Evolutionary conservation across 225 moss, liverwort and hornwort genomes (phyloP).

Genomic region (Marchantia polymorpha): DNA sequence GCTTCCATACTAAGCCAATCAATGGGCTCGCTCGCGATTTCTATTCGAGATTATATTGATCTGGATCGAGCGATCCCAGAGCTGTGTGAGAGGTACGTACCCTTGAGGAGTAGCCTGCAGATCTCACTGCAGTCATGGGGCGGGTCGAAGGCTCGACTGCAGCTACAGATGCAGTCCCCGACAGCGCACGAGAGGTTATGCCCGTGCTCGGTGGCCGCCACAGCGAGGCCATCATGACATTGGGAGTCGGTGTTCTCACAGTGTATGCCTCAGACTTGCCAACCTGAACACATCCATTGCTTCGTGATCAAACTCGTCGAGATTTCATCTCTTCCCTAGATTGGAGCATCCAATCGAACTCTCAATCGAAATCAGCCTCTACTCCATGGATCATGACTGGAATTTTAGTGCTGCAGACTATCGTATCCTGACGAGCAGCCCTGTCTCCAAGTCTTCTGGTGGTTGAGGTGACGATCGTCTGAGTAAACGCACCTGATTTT

Average conservation of each 20-base stretch:
- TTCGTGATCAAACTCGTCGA: too few species aligned
- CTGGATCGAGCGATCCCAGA: background rate
- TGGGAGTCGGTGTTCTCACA: conserved; percentile 42
- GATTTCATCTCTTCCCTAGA: background rate
- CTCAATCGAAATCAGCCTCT: too few species aligned
- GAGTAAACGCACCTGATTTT: conserved; percentile 46
- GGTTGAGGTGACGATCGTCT: background rate
- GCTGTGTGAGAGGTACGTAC: background rate
- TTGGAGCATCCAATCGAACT: too few species aligned
- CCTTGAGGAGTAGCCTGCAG: conserved; percentile 25
- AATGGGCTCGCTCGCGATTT: background rate
- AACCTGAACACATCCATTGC: conserved; percentile 22
- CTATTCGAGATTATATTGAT: background rate
- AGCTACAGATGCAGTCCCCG: conserved; percentile 41
- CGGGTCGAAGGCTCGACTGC: conserved; percentile 9
- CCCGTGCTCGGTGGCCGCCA: conserved; percentile 68
- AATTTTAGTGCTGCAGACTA: too few species aligned
- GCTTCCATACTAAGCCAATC: background rate
- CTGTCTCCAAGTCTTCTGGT: too few species aligned
- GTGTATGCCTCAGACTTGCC: conserved; percentile 24
- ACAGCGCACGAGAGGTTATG: conserved; percentile 49
- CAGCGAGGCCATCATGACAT: conserved; percentile 48
- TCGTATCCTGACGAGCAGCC: too few species aligned
- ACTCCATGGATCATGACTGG: too few species aligned
- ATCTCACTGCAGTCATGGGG: conserved; percentile 12